Evolutionary conservation across 2,329 filamentous ascomycete genomes (phyloP).

Genomic region (Colletotrichum sp.): DNA sequence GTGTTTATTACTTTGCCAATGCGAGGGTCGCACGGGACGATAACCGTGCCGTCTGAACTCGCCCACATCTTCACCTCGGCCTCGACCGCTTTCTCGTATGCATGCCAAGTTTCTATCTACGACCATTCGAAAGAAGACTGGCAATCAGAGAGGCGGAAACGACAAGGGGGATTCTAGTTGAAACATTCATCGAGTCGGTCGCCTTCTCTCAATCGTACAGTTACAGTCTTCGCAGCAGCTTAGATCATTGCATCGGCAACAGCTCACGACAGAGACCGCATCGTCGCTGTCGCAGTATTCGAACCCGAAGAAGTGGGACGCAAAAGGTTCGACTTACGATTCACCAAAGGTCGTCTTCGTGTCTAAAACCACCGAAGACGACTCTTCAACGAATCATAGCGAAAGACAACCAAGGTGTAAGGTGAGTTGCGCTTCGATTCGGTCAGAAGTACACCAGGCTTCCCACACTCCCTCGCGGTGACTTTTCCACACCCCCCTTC

Average conservation of each 20-base stretch:
- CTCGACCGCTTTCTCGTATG: constrained; percentile 36
- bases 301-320: not conserved
- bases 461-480: constrained; percentile 6
- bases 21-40: constrained; percentile 44
- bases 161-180: constrained; percentile 25
- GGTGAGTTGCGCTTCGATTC: not conserved
- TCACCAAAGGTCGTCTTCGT: not conserved
- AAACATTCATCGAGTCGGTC: not conserved
- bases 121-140: constrained; percentile 28
- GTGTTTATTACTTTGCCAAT: constrained; percentile 46
- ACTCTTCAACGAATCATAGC: not conserved
- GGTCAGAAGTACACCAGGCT: not conserved
- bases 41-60: constrained; percentile 31
- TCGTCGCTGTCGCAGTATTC: not conserved
- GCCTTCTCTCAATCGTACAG: not conserved
- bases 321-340: not conserved
- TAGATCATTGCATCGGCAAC: not conserved
- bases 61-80: constrained; percentile 33
- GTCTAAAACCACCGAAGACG: not conserved
- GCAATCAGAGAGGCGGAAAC: constrained; percentile 24
- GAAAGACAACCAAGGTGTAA: constrained; percentile 25
- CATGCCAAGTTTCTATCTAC: constrained; percentile 37
- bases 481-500: constrained; percentile 31
- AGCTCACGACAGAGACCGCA: not conserved
- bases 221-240: not conserved